Evolutionary conservation across 306 rosid genomes (phyloP).

Genomic region (Alnus glutinosa): DNA sequence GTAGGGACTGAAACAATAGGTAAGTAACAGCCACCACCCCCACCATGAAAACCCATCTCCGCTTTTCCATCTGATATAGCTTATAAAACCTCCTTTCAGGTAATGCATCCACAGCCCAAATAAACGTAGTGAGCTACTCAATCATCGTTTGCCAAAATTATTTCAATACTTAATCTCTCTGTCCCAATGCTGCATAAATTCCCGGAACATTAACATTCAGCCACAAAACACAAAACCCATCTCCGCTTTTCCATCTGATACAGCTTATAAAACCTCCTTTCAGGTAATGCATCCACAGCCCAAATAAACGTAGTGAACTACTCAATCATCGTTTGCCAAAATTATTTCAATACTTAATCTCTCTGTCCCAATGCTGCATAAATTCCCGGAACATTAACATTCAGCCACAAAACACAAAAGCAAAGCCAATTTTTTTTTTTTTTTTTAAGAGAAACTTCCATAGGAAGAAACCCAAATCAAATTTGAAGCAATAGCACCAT

Average conservation of each 20-base stretch:
- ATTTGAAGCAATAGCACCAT: not conserved
- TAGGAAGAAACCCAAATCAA: not conserved
- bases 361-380: slow-evolving; percentile 26
- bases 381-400: slow-evolving; percentile 27
- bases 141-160: slow-evolving; percentile 26
- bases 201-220: slow-evolving; percentile 24
- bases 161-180: slow-evolving; percentile 23
- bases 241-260: slow-evolving; percentile 44
- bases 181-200: slow-evolving; percentile 27
- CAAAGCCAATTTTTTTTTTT: not conserved
- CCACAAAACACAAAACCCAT: slow-evolving; percentile 60
- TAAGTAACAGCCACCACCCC: slow-evolving; percentile 61
- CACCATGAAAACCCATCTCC: slow-evolving; percentile 59
- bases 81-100: slow-evolving; percentile 37
- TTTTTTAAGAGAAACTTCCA: not conserved
- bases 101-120: slow-evolving; percentile 23
- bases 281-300: slow-evolving; percentile 21
- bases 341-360: slow-evolving; percentile 23
- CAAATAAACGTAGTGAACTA: slow-evolving; percentile 9
- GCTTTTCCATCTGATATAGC: slow-evolving; percentile 42
- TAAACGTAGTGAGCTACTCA: slow-evolving; percentile 4
- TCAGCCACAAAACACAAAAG: slow-evolving; percentile 18
- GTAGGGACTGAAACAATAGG: slow-evolving; percentile 62
- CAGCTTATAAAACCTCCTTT: slow-evolving; percentile 43
- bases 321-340: slow-evolving; percentile 21